phyloP scores from a whole-genome alignment of 2,329 filamentous ascomycete genomes.

The Colletotrichum falcatum region DNA sequence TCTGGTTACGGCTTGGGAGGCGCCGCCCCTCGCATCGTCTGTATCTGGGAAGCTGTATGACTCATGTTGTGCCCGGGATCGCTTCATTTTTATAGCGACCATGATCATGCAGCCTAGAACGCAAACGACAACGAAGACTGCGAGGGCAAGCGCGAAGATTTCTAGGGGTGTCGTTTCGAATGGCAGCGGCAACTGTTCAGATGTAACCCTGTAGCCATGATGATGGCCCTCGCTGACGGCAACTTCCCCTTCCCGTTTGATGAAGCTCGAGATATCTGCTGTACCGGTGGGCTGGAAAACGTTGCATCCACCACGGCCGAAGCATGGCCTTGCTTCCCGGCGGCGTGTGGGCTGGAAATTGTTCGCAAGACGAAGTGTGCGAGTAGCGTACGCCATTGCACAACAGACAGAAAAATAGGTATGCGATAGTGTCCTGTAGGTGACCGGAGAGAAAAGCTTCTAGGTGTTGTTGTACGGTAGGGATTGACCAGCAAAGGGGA shows the following conservation, averaged over 20 bases:
- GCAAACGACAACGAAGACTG: conserved; percentile 49
- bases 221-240: neutral
- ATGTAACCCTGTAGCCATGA: neutral
- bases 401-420: neutral
- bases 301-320: neutral
- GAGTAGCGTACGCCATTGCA: neutral
- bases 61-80: conserved; percentile 26
- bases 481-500: neutral
- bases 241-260: neutral
- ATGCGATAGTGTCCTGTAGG: neutral
- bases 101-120: conserved; percentile 50
- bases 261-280: conserved; percentile 10
- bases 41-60: conserved; percentile 37
- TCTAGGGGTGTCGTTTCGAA: conserved; percentile 48
- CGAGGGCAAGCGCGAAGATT: conserved; percentile 50
- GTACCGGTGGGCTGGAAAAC: neutral
- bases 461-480: neutral
- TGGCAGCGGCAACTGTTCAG: neutral
- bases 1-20: neutral
- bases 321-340: neutral
- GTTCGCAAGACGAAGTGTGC: neutral
- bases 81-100: conserved; percentile 29
- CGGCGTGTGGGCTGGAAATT: neutral
- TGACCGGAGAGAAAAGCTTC: neutral
- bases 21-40: neutral